Percentiles rank a stretch among this genome's conserved stretches.
These are phyloP conservation scores for Chondrostereum purpureum DNA, from an alignment of 1,284 basidiomycete species.

Conservation along the genomic window DNA sequence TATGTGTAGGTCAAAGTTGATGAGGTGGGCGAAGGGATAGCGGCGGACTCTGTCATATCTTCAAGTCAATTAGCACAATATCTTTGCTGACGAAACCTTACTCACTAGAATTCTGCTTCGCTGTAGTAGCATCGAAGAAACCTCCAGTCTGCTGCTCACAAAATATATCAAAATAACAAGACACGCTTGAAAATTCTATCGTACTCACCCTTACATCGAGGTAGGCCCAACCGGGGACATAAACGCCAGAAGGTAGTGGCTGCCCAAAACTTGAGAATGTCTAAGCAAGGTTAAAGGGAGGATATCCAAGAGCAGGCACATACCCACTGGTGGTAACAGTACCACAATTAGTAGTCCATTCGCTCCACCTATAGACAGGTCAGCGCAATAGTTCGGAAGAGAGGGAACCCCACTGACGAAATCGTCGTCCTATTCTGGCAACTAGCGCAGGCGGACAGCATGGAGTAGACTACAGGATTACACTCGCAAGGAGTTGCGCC, in stretches of 20 bases:
- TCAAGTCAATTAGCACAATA: not conserved
- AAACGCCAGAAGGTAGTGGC: constrained; percentile 19
- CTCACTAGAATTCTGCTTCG: constrained; percentile 23
- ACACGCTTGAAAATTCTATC: too few relatives aligned
- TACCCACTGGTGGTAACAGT: constrained; percentile 20
- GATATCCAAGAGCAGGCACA: not conserved
- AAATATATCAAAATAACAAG: too few relatives aligned
- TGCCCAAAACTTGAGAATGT: constrained; percentile 17
- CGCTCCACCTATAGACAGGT: constrained; percentile 19
- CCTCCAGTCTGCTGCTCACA: too few relatives aligned
- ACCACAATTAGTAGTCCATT: constrained; percentile 28
- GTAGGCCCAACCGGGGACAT: constrained; percentile 25
- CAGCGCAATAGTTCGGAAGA: constrained; percentile 4
- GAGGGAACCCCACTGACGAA: constrained; percentile 17
- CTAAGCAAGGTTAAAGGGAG: not conserved
- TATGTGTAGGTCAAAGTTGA: constrained; percentile 6
- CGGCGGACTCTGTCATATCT: constrained; percentile 26
- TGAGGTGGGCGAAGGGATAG: constrained; percentile 17
- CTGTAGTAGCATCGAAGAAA: constrained; percentile 22
- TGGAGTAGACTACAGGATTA: constrained; percentile 32
- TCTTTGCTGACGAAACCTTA: not conserved
- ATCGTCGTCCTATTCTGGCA: constrained; percentile 29
- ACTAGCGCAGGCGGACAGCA: constrained; percentile 33
- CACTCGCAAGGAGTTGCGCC: constrained; percentile 28
- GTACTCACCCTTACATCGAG: constrained; percentile 21